Evolutionary conservation across 176 grass and related monocot species (phyloP), one percentile per base, ranked within the genome.

Genomic region (Sorghum bicolor): DNA sequence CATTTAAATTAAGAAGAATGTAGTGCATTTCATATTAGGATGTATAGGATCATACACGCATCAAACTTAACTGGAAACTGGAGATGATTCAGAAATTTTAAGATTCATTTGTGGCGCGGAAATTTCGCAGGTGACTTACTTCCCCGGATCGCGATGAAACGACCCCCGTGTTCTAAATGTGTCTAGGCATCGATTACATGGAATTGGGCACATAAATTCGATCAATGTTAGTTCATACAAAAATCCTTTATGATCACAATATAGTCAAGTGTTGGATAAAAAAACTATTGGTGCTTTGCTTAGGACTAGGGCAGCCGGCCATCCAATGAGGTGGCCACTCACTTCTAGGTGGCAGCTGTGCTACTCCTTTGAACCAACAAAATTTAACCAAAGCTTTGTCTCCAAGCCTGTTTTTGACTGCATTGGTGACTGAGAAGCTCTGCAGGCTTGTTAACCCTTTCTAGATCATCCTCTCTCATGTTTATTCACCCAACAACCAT

Each of bases 401-500:
- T 76, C 57, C 78, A 92, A 88, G 61, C 79, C 67, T 82, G 86
- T 86, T 92, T 88, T 92, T 92, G 90, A 92, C 90, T 30, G 90
- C 90, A 75, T 92, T 88, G 90, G 82, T 92, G 86, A 92, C 82
- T 85, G 86, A 82, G 86, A 88, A 82, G 82, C 48, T 48, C 45
- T 67, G 39, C 68, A 83, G 61, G 61, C 63, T 87, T 90, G 84
- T 24, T 50, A 67, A 65, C 37, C 69, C 60, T 87, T 80, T 82
- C 80, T 36, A 14, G 68, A 83, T 80, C 47, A 83, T 84, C 47
- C 30, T 83, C 60, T 38, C 30, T 83, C 60, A 75, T 80, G 53
- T 83, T 57, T 74, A 80, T 80, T 79, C 76, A 63, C 43, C 89
- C 89, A 84, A 36, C 80, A 41, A 64, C 80, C 72, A 61, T 57